These are phyloP conservation scores for Ceratocystis diversiconidia DNA, from an alignment of 2,329 filamentous ascomycete genomes.

Conservation along the genomic window DNA sequence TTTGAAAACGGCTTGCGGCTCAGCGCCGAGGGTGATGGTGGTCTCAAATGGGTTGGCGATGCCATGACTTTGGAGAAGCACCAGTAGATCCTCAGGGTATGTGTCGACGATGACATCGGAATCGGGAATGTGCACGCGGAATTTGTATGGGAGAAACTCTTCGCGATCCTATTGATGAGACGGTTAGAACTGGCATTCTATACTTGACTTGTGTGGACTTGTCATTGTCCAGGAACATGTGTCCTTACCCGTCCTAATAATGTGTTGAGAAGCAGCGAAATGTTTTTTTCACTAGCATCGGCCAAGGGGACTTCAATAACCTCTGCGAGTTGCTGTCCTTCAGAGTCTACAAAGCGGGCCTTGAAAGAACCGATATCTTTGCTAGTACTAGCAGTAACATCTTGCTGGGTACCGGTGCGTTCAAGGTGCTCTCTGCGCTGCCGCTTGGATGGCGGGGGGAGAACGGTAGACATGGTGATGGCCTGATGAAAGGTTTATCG, in stretches of 20 bases:
- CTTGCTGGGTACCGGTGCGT: slow-evolving; percentile 58
- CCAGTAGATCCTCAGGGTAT: slow-evolving; percentile 41
- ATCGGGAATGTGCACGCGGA: slow-evolving; percentile 43
- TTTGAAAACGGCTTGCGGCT: slow-evolving; percentile 83
- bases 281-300: slow-evolving; percentile 76
- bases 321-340: slow-evolving; percentile 57
- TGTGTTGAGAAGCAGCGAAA: slow-evolving; percentile 75
- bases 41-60: slow-evolving; percentile 45
- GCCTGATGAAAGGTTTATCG: not conserved
- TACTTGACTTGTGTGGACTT: no score
- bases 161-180: slow-evolving; percentile 33
- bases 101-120: slow-evolving; percentile 40
- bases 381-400: slow-evolving; percentile 53
- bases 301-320: slow-evolving; percentile 61
- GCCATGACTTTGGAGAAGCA: slow-evolving; percentile 40
- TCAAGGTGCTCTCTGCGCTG: slow-evolving; percentile 65
- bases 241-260: slow-evolving; percentile 55
- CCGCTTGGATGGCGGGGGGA: slow-evolving; percentile 77
- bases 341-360: slow-evolving; percentile 75
- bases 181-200: not conserved
- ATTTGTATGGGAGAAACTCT: slow-evolving; percentile 47
- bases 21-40: slow-evolving; percentile 41
- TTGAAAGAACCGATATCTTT: slow-evolving; percentile 62
- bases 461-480: slow-evolving; percentile 56
- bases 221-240: not conserved